Conservation (phyloP, 768 basidiomycete genomes). For the Agaricus sinodeliciosus region DNA sequence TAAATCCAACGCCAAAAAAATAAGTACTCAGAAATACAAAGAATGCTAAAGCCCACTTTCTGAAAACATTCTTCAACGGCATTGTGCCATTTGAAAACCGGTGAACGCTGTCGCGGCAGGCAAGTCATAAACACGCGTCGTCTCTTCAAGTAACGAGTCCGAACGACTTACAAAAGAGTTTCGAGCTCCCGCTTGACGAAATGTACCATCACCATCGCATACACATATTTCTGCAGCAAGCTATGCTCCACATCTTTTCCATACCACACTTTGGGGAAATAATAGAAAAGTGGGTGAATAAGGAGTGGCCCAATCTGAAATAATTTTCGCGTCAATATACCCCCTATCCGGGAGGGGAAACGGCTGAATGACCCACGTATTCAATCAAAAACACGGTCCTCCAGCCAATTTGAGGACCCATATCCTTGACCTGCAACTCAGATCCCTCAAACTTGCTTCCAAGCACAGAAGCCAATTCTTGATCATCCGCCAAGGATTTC, state of each 20-base stretch:
- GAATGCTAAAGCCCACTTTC: slow-evolving; percentile 55
- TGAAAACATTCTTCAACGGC: slow-evolving; percentile 80
- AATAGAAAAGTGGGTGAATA: slow-evolving; percentile 82
- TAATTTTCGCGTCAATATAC: slow-evolving; percentile 3
- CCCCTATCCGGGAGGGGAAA: too few species aligned
- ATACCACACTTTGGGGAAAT: slow-evolving; percentile 66
- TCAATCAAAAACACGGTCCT: slow-evolving; percentile 84
- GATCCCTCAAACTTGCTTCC: slow-evolving; percentile 49
- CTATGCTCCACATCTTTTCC: slow-evolving; percentile 67
- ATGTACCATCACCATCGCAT: slow-evolving; percentile 73
- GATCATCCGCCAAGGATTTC: slow-evolving; percentile 57
- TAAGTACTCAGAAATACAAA: background rate
- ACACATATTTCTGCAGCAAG: slow-evolving; percentile 71
- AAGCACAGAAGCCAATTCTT: slow-evolving; percentile 44
- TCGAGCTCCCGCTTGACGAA: slow-evolving; percentile 91
- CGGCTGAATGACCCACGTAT: slow-evolving; percentile 61
- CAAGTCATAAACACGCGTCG: slow-evolving; percentile 2
- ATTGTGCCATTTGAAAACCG: slow-evolving; percentile 95
- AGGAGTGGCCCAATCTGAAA: slow-evolving; percentile 76
- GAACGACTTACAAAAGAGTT: slow-evolving; percentile 69
- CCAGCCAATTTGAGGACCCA: slow-evolving; percentile 89
- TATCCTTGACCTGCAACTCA: slow-evolving; percentile 78
- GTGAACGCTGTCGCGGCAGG: slow-evolving; percentile 57
- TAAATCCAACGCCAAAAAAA: slow-evolving; percentile 21
- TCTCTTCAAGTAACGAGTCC: background rate